Conservation (phyloP, 768 basidiomycete genomes). For the Rhizopogon salebrosus region DNA sequence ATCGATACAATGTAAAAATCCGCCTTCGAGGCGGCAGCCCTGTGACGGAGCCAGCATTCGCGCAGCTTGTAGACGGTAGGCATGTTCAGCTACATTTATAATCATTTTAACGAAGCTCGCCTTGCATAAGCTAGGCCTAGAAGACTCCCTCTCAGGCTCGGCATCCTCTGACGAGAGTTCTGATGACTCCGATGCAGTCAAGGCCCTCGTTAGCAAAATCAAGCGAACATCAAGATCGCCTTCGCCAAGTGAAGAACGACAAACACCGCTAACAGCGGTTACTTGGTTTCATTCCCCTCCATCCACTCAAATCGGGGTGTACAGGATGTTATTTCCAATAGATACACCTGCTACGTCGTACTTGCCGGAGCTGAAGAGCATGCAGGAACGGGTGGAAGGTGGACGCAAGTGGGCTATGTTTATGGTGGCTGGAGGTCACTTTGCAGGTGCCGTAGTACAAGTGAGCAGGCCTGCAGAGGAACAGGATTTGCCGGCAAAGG, state of each 20-base stretch:
- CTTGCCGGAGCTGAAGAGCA: slow-evolving; percentile 54
- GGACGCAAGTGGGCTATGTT: slow-evolving; percentile 90
- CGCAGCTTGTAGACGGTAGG: slow-evolving; percentile 77
- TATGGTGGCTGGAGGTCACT: slow-evolving; percentile 97
- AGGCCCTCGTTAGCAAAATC: slow-evolving; percentile 59
- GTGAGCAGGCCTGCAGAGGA: slow-evolving; percentile 55
- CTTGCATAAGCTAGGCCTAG: slow-evolving; percentile 43
- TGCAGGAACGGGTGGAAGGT: slow-evolving; percentile 50
- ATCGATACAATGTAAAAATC: slow-evolving; percentile 93
- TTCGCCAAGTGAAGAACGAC: slow-evolving; percentile 39
- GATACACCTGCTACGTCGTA: slow-evolving; percentile 37
- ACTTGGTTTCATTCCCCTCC: slow-evolving; percentile 89
- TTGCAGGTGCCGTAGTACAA: slow-evolving; percentile 85
- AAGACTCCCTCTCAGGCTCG: slow-evolving; percentile 90
- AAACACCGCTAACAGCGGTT: slow-evolving; percentile 58
- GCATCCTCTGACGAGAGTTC: slow-evolving; percentile 63
- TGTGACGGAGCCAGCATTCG: slow-evolving; percentile 68
- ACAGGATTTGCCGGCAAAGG: slow-evolving; percentile 23
- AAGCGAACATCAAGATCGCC: slow-evolving; percentile 41
- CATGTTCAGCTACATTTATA: neutral
- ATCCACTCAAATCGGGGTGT: slow-evolving; percentile 86
- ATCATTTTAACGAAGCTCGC: neutral
- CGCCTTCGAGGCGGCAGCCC: slow-evolving; percentile 58
- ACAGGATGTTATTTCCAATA: slow-evolving; percentile 67
- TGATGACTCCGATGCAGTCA: slow-evolving; percentile 62